Evolutionary conservation across 768 basidiomycete species (phyloP).

Genomic region (Leccinum aurantiacum): DNA sequence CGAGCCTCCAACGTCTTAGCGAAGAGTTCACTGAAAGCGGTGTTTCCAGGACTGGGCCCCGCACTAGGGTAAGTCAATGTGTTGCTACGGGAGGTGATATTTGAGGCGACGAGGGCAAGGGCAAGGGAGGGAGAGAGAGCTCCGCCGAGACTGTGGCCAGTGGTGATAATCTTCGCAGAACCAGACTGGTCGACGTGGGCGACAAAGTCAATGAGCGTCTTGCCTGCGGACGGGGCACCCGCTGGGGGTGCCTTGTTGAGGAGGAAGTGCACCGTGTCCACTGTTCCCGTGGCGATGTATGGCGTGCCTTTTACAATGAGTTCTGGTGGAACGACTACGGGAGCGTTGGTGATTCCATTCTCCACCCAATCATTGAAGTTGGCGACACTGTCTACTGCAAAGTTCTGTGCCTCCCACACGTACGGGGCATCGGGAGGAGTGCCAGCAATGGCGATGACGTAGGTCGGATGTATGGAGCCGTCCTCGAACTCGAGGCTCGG

Average conservation of each 20-base stretch:
- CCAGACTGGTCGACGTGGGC: background rate
- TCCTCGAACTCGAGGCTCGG: constrained; percentile 2
- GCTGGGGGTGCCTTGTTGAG: background rate
- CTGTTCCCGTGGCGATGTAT: constrained; percentile 10
- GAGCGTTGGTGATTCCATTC: background rate
- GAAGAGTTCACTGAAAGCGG: constrained; percentile 1
- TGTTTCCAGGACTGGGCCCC: constrained; percentile 14
- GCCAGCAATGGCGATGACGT: constrained; percentile 15
- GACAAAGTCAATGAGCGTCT: constrained; percentile 7
- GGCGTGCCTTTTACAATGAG: background rate
- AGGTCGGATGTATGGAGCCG: constrained; percentile 1
- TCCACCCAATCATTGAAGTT: constrained; percentile 10
- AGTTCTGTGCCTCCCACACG: constrained; percentile 5
- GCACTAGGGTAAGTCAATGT: constrained; percentile 9
- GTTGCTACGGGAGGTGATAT: background rate
- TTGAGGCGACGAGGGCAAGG: background rate
- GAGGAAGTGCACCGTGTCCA: background rate
- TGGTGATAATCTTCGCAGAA: constrained; percentile 6
- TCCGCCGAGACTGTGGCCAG: constrained; percentile 15
- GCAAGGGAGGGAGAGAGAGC: constrained; percentile 14
- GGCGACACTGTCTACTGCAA: constrained; percentile 3
- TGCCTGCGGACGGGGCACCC: background rate
- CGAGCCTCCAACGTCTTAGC: background rate
- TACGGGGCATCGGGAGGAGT: background rate
- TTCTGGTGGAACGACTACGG: background rate